phyloP scores from a whole-genome alignment of 75 land plant genomes.

The Pinus tabuliformis region DNA sequence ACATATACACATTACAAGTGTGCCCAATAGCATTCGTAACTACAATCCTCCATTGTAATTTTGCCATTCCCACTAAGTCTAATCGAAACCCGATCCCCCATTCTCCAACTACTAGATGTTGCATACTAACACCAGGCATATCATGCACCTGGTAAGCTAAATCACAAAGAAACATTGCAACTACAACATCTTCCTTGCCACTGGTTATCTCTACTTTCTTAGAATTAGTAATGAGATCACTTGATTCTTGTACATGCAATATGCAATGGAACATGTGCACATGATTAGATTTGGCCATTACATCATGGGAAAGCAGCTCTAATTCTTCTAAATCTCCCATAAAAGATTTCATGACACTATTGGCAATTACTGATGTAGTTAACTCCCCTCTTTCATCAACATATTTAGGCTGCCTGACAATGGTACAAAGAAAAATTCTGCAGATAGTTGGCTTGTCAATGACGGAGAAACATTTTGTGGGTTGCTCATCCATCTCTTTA shows the following conservation, averaged over 20 bases:
- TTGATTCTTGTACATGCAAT: constrained; percentile 60
- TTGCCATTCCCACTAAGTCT: constrained; percentile 45
- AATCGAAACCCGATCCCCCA: constrained; percentile 93
- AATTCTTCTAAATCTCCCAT: constrained; percentile 86
- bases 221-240: constrained; percentile 58
- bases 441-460: too few species aligned
- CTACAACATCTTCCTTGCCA: constrained; percentile 36
- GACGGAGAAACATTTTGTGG: too few species aligned
- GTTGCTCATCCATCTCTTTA: too few species aligned
- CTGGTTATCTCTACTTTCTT: constrained; percentile 40
- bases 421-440: too few species aligned
- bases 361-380: too few species aligned
- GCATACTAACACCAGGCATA: constrained; percentile 86
- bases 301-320: constrained; percentile 74
- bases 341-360: constrained; percentile 64
- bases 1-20: constrained; percentile 87
- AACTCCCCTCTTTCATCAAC: too few species aligned
- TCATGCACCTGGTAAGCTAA: constrained; percentile 63
- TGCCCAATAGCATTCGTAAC: constrained; percentile 91
- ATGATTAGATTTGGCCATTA: constrained; percentile 68
- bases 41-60: constrained; percentile 93
- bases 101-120: constrained; percentile 76
- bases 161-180: constrained; percentile 52
- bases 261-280: constrained; percentile 93
- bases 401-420: too few species aligned